phyloP scores from a whole-genome alignment of 2,329 filamentous ascomycete genomes.

The Curvularia lunata region DNA sequence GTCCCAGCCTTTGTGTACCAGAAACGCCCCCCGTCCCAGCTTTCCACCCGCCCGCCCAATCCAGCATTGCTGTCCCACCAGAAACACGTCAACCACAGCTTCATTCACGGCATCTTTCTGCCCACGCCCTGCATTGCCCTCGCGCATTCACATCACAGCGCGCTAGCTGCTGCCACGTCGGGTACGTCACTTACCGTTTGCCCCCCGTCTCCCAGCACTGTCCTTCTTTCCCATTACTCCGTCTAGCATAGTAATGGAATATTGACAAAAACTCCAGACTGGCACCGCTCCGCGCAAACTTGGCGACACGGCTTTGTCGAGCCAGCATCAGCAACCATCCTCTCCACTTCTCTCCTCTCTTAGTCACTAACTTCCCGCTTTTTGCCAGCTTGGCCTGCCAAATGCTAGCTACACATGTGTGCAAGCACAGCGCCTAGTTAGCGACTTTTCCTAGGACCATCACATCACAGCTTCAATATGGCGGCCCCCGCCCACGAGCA shows the following conservation, averaged over 20 bases:
- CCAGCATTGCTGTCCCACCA: slow-evolving; percentile 33
- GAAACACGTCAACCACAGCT: slow-evolving; percentile 26
- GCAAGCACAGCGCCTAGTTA: slow-evolving; percentile 37
- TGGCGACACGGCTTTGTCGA: slow-evolving; percentile 11
- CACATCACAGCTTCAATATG: slow-evolving; percentile 29
- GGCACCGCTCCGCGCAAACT: slow-evolving; percentile 24
- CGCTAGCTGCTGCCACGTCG: slow-evolving; percentile 24
- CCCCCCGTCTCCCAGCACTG: slow-evolving; percentile 32
- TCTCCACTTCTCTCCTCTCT: neutral
- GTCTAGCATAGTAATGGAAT: slow-evolving; percentile 42
- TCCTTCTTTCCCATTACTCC: slow-evolving; percentile 33
- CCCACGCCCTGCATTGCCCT: neutral
- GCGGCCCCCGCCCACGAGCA: slow-evolving; percentile 35
- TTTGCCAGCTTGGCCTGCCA: slow-evolving; percentile 22
- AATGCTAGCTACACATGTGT: slow-evolving; percentile 36
- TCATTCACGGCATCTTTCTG: slow-evolving; percentile 15
- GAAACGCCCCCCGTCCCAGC: slow-evolving; percentile 39
- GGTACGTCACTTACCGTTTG: slow-evolving; percentile 40
- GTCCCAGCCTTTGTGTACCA: slow-evolving; percentile 27
- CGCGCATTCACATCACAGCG: slow-evolving; percentile 5
- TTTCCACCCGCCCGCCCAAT: slow-evolving; percentile 20
- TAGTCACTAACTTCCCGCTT: slow-evolving; percentile 11
- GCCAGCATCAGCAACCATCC: neutral
- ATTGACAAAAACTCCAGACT: slow-evolving; percentile 2
- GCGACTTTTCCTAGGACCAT: slow-evolving; percentile 20